A percentile compares a stretch with the other conserved stretches of the same genome.
These are phyloP conservation scores for Ambrosia artemisiifolia DNA, from an alignment of 129 eudicot genomes.

Conservation along the genomic window DNA sequence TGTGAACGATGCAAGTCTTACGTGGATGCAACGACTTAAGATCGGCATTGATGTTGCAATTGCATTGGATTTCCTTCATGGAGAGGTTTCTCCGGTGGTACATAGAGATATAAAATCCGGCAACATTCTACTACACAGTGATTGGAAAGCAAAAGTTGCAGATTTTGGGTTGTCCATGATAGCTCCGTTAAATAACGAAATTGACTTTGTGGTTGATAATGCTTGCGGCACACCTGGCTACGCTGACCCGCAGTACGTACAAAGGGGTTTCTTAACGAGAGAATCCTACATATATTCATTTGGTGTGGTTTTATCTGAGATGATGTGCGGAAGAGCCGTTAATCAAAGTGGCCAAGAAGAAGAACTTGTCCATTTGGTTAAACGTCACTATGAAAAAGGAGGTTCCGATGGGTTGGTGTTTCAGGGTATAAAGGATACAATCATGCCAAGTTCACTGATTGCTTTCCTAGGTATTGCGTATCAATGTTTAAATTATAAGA, in stretches of 20 bases:
- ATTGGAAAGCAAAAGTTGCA: neutral
- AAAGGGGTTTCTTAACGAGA: neutral
- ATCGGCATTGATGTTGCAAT: neutral
- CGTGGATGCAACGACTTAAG: neutral
- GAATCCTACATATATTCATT: neutral
- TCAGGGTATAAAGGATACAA: neutral
- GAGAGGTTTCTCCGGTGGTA: neutral
- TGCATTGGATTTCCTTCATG: neutral
- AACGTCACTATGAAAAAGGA: neutral
- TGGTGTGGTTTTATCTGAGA: slow-evolving; percentile 2
- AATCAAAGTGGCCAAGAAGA: too few species aligned
- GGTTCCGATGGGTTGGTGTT: neutral
- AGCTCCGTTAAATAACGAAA: neutral
- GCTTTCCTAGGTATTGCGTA: neutral
- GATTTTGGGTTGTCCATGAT: neutral
- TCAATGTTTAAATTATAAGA: neutral
- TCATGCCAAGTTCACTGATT: neutral
- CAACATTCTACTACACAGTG: neutral
- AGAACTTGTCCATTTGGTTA: neutral
- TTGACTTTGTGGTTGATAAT: neutral
- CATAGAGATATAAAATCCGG: neutral
- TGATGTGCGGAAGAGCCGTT: neutral
- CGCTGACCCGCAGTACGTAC: neutral
- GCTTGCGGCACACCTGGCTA: neutral
- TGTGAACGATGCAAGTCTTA: neutral